phyloP scores from a whole-genome alignment of 2,329 filamentous ascomycete species.

The Fusarium paranaense region DNA sequence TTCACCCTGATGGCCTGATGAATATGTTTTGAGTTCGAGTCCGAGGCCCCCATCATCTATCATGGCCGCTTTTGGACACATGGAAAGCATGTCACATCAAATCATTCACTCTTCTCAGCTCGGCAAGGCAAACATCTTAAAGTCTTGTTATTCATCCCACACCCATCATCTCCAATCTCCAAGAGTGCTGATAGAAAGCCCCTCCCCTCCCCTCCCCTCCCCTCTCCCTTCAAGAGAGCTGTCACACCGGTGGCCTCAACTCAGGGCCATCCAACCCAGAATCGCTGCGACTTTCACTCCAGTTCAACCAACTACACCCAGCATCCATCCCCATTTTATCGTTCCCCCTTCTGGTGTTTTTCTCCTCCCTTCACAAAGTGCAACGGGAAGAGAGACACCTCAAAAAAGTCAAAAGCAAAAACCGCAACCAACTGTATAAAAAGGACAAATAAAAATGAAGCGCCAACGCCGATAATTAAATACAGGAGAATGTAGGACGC shows the following conservation, averaged over 20 bases:
- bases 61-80: background rate
- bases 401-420: conserved; percentile 10
- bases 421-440: conserved; percentile 7
- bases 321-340: conserved; percentile 23
- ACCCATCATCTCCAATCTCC: conserved; percentile 30
- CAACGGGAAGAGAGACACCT: conserved; percentile 19
- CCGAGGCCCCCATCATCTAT: background rate
- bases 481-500: conserved; percentile 38
- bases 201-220: background rate
- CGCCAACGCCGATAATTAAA: conserved; percentile 43
- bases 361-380: conserved; percentile 17
- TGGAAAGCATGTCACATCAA: background rate
- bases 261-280: background rate
- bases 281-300: conserved; percentile 9
- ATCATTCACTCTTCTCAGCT: background rate
- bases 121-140: background rate
- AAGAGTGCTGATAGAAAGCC: conserved; percentile 30
- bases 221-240: conserved; percentile 19
- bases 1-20: background rate
- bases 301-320: conserved; percentile 17
- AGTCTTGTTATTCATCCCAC: conserved; percentile 40
- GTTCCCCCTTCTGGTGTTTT: conserved; percentile 10
- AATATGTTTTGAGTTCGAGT: background rate
- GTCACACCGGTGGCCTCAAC: conserved; percentile 12
- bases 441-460: conserved; percentile 22